phyloP scores from a whole-genome alignment of 371 early-diverging fungal genomes.

The Encephalitozoon hellem region DNA sequence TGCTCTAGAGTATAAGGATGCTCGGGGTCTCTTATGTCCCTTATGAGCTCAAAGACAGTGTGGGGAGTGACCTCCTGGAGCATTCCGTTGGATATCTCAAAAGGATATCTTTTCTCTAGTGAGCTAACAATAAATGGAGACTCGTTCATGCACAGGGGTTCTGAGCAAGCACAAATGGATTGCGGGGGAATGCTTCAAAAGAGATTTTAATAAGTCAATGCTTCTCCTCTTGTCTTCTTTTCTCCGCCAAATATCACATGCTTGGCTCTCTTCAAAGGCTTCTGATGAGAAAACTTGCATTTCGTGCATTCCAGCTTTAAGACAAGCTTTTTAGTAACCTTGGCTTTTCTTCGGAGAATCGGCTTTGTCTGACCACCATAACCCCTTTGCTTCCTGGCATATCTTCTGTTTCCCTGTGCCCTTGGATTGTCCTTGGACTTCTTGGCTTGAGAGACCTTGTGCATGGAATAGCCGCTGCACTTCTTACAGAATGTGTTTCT shows the following conservation, averaged over 20 bases:
- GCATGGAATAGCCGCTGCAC: constrained; percentile 90
- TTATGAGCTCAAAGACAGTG: constrained; percentile 69
- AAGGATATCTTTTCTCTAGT: not conserved
- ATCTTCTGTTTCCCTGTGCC: constrained; percentile 80
- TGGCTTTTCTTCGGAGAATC: constrained; percentile 67
- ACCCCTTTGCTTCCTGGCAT: constrained; percentile 74
- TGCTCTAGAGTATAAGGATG: constrained; percentile 64
- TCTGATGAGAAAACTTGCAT: constrained; percentile 88
- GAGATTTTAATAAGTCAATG: constrained; percentile 58
- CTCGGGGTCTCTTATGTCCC: constrained; percentile 94
- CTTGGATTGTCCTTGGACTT: constrained; percentile 89
- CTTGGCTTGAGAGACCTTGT: constrained; percentile 98
- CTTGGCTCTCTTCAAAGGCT: constrained; percentile 92
- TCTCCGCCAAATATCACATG: constrained; percentile 98
- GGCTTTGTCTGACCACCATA: constrained; percentile 98
- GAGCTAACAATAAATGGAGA: not conserved
- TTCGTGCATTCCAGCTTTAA: constrained; percentile 89
- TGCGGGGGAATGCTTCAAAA: not conserved
- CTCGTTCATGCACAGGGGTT: constrained; percentile 11
- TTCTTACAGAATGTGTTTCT: constrained; percentile 89
- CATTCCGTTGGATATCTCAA: not conserved
- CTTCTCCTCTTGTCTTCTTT: constrained; percentile 69
- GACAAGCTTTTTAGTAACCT: constrained; percentile 89
- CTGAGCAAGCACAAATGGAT: not conserved
- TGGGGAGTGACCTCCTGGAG: constrained; percentile 16